Evolutionary conservation across 148 eudicot species (phyloP), one percentile per base, ranked within the genome.

Genomic region (Agrostemma githago): DNA sequence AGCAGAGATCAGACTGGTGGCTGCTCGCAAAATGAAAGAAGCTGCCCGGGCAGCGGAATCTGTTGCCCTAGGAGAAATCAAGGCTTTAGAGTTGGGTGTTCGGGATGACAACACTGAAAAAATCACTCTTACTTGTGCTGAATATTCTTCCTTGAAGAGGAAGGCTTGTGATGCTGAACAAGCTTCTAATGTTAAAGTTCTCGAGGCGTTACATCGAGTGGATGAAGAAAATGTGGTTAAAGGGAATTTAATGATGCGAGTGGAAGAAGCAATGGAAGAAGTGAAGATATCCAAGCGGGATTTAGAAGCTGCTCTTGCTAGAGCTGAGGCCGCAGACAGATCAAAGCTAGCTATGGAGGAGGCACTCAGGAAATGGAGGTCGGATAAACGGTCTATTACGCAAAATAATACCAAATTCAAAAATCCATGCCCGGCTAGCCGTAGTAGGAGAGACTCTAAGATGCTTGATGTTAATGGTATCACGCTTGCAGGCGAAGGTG

Each of bases 351-450:
- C 81, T 41, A 94, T 90, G 16, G 99, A 96, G 81, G 97, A 92
- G 80, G 96, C 97, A 74, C 85, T 96, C 34, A 73, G 99, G 39
- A 85, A 85, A 68, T 96, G 99, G 97, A 86, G 99, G 77, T 92
- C 94, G 1, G 92, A 95, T 48, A 86, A 87, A 61, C 86, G 89
- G 4, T 81, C 92, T 12, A 74, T 88, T 12, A 74, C 86, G 8
- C 90, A 86, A 11, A 84, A 80, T 74, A 74, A 82, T 38, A 82
- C 92, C 26, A 95, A 90, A 73, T 95, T 95, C 81, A 95, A 95
- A 79, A 89, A 83, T 58, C 79, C 89, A 4, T 76, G 43, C 67
- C 83, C 89, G 8, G 83, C 89, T 11, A 74, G 67, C 34, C 79
- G 72, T 48, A 79, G 72, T 48, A 79, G 83, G 60, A 88, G 83